These are phyloP conservation scores for Asterophora lycoperdoides DNA, from an alignment of 768 basidiomycete genomes.

Conservation along the genomic window DNA sequence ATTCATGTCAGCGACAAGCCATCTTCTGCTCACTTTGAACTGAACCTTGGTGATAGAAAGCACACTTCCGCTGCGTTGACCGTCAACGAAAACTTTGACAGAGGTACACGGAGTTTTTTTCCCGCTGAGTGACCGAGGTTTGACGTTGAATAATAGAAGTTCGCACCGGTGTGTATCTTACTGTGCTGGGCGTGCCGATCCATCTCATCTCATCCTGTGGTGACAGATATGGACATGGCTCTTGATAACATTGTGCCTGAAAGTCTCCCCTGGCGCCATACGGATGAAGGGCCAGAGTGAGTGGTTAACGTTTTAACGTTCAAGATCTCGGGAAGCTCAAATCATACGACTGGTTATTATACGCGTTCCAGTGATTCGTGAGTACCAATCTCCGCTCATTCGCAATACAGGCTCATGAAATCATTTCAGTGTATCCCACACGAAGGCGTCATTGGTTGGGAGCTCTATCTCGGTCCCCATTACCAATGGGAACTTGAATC, in stretches of 20 bases:
- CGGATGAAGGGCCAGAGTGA: constrained; percentile 90
- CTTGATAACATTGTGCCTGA: constrained; percentile 88
- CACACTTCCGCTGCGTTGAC: constrained; percentile 80
- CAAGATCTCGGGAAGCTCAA: constrained; percentile 1
- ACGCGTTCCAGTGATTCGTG: constrained; percentile 63
- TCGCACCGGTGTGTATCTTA: constrained; percentile 27
- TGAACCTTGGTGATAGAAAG: constrained; percentile 23
- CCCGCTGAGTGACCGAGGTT: constrained; percentile 8
- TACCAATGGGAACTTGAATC: constrained; percentile 66
- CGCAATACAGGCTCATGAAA: neutral
- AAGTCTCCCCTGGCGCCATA: constrained; percentile 74
- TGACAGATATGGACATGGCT: constrained; percentile 90
- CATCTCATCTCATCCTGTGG: neutral
- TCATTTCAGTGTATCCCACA: constrained; percentile 72
- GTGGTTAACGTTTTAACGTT: constrained; percentile 20
- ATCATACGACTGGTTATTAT: constrained; percentile 7
- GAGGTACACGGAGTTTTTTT: constrained; percentile 45
- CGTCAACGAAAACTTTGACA: constrained; percentile 88
- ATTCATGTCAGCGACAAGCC: constrained; percentile 60
- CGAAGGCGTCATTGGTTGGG: constrained; percentile 84
- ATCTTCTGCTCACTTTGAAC: neutral
- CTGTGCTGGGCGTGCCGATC: neutral
- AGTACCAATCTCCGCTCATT: constrained; percentile 23
- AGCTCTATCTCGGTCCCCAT: constrained; percentile 81
- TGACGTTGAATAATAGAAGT: constrained; percentile 24